Evolutionary conservation across 192 early-diverging fungal species (phyloP).

Genomic region (Cladochytrium replicatum): DNA sequence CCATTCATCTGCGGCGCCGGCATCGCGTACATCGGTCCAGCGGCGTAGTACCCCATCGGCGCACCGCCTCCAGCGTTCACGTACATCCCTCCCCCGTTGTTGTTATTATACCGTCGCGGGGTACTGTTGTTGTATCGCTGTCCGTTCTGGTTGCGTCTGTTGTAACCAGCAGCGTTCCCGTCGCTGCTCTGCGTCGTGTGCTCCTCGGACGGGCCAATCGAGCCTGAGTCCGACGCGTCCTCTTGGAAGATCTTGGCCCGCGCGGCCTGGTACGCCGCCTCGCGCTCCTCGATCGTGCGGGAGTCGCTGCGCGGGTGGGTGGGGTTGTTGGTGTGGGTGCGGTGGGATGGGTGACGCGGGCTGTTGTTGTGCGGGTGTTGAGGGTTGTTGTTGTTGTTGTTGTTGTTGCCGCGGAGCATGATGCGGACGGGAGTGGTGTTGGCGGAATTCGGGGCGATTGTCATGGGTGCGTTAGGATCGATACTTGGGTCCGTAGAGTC

Average conservation of each 20-base stretch:
- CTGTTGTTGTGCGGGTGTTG: constrained; percentile 11
- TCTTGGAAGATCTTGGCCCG: constrained; percentile 63
- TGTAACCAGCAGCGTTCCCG: no score
- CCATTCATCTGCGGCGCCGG: no score
- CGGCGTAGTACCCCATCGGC: no score
- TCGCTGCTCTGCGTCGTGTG: no score
- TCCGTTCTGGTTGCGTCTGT: no score
- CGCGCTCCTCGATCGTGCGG: constrained; percentile 53
- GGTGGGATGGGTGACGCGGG: constrained; percentile 3
- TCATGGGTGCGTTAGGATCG: constrained; percentile 32
- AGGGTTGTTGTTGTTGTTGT: constrained; percentile 23
- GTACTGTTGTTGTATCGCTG: no score
- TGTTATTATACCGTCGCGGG: no score
- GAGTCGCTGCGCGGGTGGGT: constrained; percentile 26
- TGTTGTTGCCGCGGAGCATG: constrained; percentile 7
- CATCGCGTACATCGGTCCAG: no score
- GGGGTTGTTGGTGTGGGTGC: constrained; percentile 16
- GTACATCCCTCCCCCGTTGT: no score
- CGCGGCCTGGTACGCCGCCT: constrained; percentile 59
- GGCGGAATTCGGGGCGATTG: constrained; percentile 24
- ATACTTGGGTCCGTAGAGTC: neutral
- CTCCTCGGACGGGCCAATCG: no score
- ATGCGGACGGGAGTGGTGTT: constrained; percentile 22
- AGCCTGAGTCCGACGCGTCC: constrained; percentile 8
- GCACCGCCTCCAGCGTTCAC: no score